Percentiles rank a stretch among this genome's conserved stretches.
These are phyloP conservation scores for Ophiostoma ulmi DNA, from an alignment of 2,329 filamentous ascomycete species.

Conservation along the genomic window DNA sequence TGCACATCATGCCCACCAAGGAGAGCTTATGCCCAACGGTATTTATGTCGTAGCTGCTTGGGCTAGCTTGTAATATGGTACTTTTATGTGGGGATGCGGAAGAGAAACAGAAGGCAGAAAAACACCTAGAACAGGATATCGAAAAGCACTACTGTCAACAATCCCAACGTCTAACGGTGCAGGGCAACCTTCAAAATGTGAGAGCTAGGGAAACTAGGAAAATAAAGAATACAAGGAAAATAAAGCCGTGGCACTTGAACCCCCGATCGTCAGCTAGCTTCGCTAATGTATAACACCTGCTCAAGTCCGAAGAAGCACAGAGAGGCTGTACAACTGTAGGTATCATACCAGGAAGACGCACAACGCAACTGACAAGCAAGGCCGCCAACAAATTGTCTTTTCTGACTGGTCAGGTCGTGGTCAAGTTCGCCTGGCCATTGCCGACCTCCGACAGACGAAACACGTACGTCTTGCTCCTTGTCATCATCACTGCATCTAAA, in stretches of 20 bases:
- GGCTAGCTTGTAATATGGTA: not conserved
- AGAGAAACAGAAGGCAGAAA: not conserved
- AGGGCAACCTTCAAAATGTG: not conserved
- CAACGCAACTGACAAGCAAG: conserved; percentile 13
- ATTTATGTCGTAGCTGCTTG: not conserved
- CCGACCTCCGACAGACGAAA: conserved; percentile 29
- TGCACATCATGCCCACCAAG: not conserved
- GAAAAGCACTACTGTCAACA: not conserved
- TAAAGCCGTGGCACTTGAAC: not conserved
- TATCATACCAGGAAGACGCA: not conserved
- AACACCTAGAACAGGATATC: not conserved
- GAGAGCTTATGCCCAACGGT: not conserved
- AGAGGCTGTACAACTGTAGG: not conserved
- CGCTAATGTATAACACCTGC: conserved; percentile 1
- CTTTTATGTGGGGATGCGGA: not conserved
- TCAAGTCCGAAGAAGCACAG: not conserved
- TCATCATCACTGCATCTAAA: not conserved
- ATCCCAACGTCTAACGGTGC: not conserved
- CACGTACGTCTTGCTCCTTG: conserved; percentile 25
- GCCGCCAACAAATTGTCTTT: not conserved
- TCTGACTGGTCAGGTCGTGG: conserved; percentile 15
- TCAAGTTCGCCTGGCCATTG: conserved; percentile 18
- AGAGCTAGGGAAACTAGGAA: not conserved
- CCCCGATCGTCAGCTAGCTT: not conserved
- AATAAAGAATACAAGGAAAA: not conserved